phyloP scores from a whole-genome alignment of 371 early-diverging fungal genomes.

The Mucor circinelloides region DNA sequence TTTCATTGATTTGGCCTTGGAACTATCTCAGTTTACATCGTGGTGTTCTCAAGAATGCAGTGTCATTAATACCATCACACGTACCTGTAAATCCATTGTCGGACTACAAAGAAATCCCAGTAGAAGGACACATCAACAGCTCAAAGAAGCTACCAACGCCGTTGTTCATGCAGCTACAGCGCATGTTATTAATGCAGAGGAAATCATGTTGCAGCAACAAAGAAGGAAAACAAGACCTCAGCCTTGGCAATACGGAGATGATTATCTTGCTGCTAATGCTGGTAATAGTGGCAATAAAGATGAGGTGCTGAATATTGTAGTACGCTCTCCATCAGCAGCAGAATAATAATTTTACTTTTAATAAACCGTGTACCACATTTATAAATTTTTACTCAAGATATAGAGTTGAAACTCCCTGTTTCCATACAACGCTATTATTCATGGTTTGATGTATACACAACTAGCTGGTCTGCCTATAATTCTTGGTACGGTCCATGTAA shows the following conservation, averaged over 20 bases:
- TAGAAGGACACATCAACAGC: not conserved
- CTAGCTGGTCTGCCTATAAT: not conserved
- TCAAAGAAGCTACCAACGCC: not conserved
- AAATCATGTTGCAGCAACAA: slow-evolving; percentile 5
- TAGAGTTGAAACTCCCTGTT: not conserved
- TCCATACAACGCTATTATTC: not conserved
- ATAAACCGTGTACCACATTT: slow-evolving; percentile 9
- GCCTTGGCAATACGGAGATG: slow-evolving; percentile 21
- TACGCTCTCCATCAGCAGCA: slow-evolving; percentile 5
- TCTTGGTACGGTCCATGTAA: too few relatives aligned
- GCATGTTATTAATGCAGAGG: slow-evolving; percentile 3
- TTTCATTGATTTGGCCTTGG: slow-evolving; percentile 31
- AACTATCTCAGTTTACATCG: slow-evolving; percentile 27
- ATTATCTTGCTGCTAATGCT: slow-evolving; percentile 3
- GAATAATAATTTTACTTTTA: not conserved
- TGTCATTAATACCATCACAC: slow-evolving; percentile 15
- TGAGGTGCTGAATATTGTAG: slow-evolving; percentile 1
- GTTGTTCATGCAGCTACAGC: not conserved
- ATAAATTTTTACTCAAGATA: not conserved
- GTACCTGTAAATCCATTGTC: slow-evolving; percentile 15
- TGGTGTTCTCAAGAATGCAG: slow-evolving; percentile 22
- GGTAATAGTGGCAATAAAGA: not conserved
- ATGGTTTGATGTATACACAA: not conserved
- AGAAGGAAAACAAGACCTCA: slow-evolving; percentile 13
- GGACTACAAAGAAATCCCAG: not conserved